Base-by-base conservation (phyloP, 1,284 basidiomycete genomes). In the Apiotrichum domesticum region DNA sequence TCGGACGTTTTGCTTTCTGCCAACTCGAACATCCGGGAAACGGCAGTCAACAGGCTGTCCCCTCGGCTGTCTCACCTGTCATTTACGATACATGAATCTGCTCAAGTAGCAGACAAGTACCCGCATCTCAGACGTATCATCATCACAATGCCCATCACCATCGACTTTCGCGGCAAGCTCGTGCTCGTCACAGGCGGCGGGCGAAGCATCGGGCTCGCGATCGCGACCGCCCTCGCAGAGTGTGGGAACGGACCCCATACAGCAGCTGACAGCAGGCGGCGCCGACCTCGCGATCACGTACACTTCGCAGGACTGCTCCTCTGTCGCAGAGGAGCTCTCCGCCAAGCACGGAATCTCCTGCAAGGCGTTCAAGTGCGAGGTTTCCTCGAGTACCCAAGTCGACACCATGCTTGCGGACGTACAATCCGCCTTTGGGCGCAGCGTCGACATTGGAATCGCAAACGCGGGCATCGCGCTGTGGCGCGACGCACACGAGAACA, bases 241-340 rank as follows among this genome's bases (percentile, higher is more conserved):
- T 29, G 29, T 29, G 29, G 29, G 29, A 29, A 29, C 29, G 29
- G 29, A 29, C 29, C 29, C 29, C 3, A 29, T 29, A 29, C 2
- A 29, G 3, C 29, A 29, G 29, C 29, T 29, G 29, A 29, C 29
- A 29, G 29, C 29, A 29, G 72, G 66, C 45, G 74, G 74, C 13
- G 74, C 73, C 6, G 63, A 63, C 33, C 45, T 73, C 3, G 67
- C 65, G 3, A 71, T 77, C 57, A 75, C 73, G 6, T 77, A 71
- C 63, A 74, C 70, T 0, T 71, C 73, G 2, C 61, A 56, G 11
- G 69, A 75, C 50, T 62, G 70, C 5, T 51, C 63, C 2, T 46
- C 14, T 2, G 39, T 50, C 6, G 57, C 53, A 1, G 48, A 32
- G 5, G 40, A 57, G 2, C n/a, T 68, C 29, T 66, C 69, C 8